These are phyloP conservation scores for Staphylotrichum tortipilum DNA, from an alignment of 495 filamentous ascomycete species.

Conservation along the genomic window DNA sequence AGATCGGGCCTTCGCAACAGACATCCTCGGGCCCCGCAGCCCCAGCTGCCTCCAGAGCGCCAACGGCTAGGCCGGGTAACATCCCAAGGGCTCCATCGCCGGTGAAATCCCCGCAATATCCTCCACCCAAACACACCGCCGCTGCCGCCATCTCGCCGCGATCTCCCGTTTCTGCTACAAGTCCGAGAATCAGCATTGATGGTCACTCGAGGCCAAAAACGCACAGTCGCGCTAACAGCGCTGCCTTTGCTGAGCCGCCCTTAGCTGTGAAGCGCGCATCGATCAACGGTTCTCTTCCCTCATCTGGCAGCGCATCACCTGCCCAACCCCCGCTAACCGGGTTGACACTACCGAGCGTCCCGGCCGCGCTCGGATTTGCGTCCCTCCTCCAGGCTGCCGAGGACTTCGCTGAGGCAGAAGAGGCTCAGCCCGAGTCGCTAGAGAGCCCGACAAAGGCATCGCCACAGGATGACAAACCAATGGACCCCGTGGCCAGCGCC, in stretches of 20 bases:
- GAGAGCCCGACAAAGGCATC: slow-evolving; percentile 46
- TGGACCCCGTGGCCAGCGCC: slow-evolving; percentile 69
- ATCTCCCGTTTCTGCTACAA: slow-evolving; percentile 10
- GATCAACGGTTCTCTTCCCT: slow-evolving; percentile 14
- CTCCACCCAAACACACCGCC: slow-evolving; percentile 13
- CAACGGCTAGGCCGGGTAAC: slow-evolving; percentile 21
- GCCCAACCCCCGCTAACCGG: background rate
- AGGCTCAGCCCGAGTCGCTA: slow-evolving; percentile 25
- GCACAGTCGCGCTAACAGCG: slow-evolving; percentile 19
- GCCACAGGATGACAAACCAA: slow-evolving; percentile 44
- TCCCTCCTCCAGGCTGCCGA: slow-evolving; percentile 43
- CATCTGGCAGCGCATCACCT: slow-evolving; percentile 21
- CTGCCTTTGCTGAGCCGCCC: slow-evolving; percentile 20
- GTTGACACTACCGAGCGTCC: slow-evolving; percentile 7
- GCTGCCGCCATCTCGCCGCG: slow-evolving; percentile 10
- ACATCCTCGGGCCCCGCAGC: slow-evolving; percentile 31
- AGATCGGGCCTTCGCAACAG: slow-evolving; percentile 21
- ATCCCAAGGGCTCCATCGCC: slow-evolving; percentile 37
- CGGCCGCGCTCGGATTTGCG: slow-evolving; percentile 25
- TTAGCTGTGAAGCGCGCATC: slow-evolving; percentile 17
- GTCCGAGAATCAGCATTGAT: slow-evolving; percentile 2
- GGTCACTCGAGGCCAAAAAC: slow-evolving; percentile 2
- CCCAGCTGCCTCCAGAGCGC: slow-evolving; percentile 33
- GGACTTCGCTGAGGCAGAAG: slow-evolving; percentile 31
- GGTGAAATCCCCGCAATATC: slow-evolving; percentile 29